phyloP scores from a whole-genome alignment of 2,329 filamentous ascomycete species.

The Phialophora macrospora region DNA sequence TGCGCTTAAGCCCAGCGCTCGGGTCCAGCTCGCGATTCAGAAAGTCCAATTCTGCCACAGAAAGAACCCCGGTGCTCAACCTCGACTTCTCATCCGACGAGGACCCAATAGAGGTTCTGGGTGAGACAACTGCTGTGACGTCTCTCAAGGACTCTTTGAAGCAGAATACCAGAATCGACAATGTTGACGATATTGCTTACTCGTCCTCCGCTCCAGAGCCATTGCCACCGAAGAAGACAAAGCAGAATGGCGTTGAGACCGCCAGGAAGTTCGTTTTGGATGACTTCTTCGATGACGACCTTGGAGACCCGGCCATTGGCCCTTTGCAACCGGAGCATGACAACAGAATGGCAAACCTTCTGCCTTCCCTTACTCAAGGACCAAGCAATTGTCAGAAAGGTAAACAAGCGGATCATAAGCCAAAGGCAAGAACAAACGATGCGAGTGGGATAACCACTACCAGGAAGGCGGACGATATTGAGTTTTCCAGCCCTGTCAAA shows the following conservation, averaged over 20 bases:
- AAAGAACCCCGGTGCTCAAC: not conserved
- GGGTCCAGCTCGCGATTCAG: not conserved
- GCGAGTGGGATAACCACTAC: constrained; percentile 26
- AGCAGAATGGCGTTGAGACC: not conserved
- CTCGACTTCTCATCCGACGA: constrained; percentile 35
- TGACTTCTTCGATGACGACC: constrained; percentile 44
- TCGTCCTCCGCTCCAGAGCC: constrained; percentile 49
- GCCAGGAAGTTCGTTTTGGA: constrained; percentile 41
- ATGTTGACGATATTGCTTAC: constrained; percentile 50
- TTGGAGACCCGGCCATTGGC: constrained; percentile 38
- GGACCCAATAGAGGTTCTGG: constrained; percentile 10
- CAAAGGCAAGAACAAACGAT: constrained; percentile 25
- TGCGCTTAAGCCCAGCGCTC: constrained; percentile 37
- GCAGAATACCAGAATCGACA: not conserved
- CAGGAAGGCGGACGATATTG: constrained; percentile 33
- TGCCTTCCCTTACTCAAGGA: constrained; percentile 44
- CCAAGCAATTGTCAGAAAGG: constrained; percentile 23
- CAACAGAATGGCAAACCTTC: constrained; percentile 48
- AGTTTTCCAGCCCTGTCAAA: constrained; percentile 49
- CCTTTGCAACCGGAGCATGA: constrained; percentile 43
- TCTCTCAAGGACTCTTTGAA: not conserved
- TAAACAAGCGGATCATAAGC: not conserved
- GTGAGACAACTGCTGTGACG: not conserved
- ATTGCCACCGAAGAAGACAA: constrained; percentile 14
- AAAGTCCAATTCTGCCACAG: not conserved